Base-by-base conservation (phyloP, 305 asterid species). In the Fraxinus platypoda region DNA sequence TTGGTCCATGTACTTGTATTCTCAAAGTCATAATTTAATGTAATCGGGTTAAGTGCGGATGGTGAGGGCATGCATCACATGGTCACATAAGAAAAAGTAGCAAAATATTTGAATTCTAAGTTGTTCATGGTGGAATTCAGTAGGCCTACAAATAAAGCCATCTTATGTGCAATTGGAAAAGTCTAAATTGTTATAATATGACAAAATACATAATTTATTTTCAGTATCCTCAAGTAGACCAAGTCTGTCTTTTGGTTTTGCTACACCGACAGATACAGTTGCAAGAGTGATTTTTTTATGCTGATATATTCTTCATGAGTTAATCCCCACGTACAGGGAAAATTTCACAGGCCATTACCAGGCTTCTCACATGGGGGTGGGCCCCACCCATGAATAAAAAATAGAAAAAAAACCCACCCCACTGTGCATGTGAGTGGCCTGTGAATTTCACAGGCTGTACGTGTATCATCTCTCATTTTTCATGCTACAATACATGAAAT, bases 41-140 rank as follows among this genome's bases (percentile, higher is more conserved):
- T 37, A 85, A 89, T 84, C 89, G 17, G 77, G 30, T 34, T 54
- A 79, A 78, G 87, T 78, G 84, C 82, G 85, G 81, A 81, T 85
- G 84, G 85, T 81, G 62, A 76, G 72, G 68, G 81, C 81, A 41
- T 66, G 83, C 81, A 66, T 6, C 17, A 82, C 88, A 84, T 88
- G 89, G 81, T 89, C 92, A 75, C 80, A 85, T 74, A 81, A 72
- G 78, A 87, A 89, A 41, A 86, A 84, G 86, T 28, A 33, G 77
- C 80, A 82, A 66, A 80, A 77, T 43, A 78, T 79, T 81, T 37
- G 82, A 78, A 82, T 80, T 77, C 75, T 82, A 66, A 84, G 57
- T 30, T 85, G 82, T 81, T 72, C 81, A 64, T 82, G 83, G 79
- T 64, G 77, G 68, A 80, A 78, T 33, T 66, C 25, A 23, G 57